A percentile compares a stretch with the other conserved stretches of the same genome.
These are phyloP conservation scores for Avena sativa DNA, from an alignment of 176 grass and related monocot genomes.

Conservation along the genomic window DNA sequence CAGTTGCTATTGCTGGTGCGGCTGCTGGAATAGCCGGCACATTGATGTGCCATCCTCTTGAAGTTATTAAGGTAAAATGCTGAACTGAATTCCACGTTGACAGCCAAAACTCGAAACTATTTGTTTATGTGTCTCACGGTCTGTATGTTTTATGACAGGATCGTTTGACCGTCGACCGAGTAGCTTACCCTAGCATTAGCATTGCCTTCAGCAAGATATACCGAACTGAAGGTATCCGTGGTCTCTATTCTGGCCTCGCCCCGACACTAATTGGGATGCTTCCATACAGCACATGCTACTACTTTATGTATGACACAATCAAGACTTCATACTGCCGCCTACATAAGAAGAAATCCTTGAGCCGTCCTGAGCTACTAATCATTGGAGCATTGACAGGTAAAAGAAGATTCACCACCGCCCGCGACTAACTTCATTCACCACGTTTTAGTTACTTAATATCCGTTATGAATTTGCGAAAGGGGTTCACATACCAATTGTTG, in stretches of 20 bases:
- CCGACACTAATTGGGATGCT: conserved; percentile 10
- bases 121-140: neutral
- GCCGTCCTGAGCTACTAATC: conserved; percentile 8
- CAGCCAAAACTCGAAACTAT: neutral
- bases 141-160: neutral
- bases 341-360: conserved; percentile 16
- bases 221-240: conserved; percentile 8
- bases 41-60: conserved; percentile 19
- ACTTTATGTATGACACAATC: neutral
- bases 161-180: neutral
- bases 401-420: neutral
- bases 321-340: conserved; percentile 13
- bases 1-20: conserved; percentile 11
- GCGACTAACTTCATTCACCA: neutral
- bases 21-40: conserved; percentile 10
- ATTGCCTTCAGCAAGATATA: conserved; percentile 21
- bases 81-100: neutral
- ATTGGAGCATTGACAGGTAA: conserved; percentile 7
- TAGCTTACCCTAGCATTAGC: conserved; percentile 7
- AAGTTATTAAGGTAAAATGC: neutral
- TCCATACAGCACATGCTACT: conserved; percentile 11
- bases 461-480: neutral
- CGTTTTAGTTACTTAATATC: neutral
- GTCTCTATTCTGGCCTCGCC: neutral
- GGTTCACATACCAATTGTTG: neutral